phyloP scores from a whole-genome alignment of 192 early-diverging fungal species.

The Podila epigama region DNA sequence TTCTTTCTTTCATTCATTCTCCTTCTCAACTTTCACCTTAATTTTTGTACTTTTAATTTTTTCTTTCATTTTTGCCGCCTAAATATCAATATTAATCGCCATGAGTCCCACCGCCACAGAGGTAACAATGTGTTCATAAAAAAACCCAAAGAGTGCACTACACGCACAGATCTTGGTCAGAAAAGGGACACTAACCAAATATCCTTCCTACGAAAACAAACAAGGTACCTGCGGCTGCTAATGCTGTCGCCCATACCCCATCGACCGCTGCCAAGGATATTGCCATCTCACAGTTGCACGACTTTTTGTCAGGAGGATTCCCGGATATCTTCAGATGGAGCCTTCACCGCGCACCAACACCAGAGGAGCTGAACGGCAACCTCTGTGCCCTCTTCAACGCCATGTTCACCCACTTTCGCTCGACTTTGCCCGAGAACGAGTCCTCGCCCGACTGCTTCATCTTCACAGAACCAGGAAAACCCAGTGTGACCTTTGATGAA shows the following conservation, averaged over 20 bases:
- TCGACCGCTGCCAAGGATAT: constrained; percentile 34
- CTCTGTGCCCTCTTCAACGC: constrained; percentile 45
- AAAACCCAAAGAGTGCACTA: no score
- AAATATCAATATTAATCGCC: not conserved
- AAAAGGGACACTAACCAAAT: no score
- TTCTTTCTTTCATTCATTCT: not conserved
- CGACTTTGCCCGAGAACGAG: constrained; percentile 14
- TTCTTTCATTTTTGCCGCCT: not conserved
- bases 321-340: constrained; percentile 49
- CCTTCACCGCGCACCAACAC: constrained; percentile 22
- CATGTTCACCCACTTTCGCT: constrained; percentile 35
- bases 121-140: no score
- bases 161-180: no score
- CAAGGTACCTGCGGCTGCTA: not conserved
- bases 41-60: not conserved
- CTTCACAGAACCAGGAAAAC: constrained; percentile 40
- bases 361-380: constrained; percentile 46
- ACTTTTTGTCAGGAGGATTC: constrained; percentile 38
- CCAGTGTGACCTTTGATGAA: constrained; percentile 33
- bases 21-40: not conserved
- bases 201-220: not conserved
- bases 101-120: constrained; percentile 28
- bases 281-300: constrained; percentile 47
- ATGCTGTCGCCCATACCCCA: not conserved
- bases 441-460: constrained; percentile 47